Percentiles rank a stretch among this genome's conserved stretches.
These are phyloP conservation scores for Pseudonectria foliicola DNA, from an alignment of 2,329 filamentous ascomycete genomes.

Conservation along the genomic window DNA sequence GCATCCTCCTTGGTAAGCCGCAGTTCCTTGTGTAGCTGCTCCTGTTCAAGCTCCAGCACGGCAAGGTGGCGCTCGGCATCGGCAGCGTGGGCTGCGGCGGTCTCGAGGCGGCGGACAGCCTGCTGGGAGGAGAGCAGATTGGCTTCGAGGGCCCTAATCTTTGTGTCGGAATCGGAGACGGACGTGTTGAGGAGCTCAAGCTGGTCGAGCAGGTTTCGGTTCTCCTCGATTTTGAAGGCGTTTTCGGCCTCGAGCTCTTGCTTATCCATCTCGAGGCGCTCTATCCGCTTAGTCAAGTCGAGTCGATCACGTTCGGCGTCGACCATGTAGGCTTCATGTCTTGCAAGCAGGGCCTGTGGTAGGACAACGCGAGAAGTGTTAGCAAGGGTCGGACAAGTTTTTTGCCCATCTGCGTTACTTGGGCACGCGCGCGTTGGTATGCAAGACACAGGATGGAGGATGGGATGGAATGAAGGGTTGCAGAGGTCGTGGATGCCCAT, in stretches of 20 bases:
- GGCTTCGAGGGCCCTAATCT: constrained; percentile 69
- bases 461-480: background rate
- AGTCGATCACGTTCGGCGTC: constrained; percentile 81
- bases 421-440: constrained; percentile 12
- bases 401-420: constrained; percentile 10
- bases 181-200: constrained; percentile 76
- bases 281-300: constrained; percentile 65
- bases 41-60: constrained; percentile 75
- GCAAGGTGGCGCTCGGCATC: constrained; percentile 75
- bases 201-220: constrained; percentile 71
- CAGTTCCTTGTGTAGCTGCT: constrained; percentile 60
- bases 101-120: constrained; percentile 66
- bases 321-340: constrained; percentile 91
- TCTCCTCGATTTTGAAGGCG: constrained; percentile 72
- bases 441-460: constrained; percentile 4
- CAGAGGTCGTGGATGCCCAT: background rate
- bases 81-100: constrained; percentile 65
- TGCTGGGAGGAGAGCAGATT: constrained; percentile 71
- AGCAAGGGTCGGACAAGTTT: constrained; percentile 44
- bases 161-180: constrained; percentile 72
- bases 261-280: constrained; percentile 69
- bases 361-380: constrained; percentile 46
- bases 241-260: constrained; percentile 69
- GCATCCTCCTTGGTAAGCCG: constrained; percentile 65
- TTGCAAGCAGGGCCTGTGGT: constrained; percentile 77